A percentile compares a stretch with the other conserved stretches of the same genome.
phyloP scores from a whole-genome alignment of 208 protist genomes.

The Leptomonas seymouri region DNA sequence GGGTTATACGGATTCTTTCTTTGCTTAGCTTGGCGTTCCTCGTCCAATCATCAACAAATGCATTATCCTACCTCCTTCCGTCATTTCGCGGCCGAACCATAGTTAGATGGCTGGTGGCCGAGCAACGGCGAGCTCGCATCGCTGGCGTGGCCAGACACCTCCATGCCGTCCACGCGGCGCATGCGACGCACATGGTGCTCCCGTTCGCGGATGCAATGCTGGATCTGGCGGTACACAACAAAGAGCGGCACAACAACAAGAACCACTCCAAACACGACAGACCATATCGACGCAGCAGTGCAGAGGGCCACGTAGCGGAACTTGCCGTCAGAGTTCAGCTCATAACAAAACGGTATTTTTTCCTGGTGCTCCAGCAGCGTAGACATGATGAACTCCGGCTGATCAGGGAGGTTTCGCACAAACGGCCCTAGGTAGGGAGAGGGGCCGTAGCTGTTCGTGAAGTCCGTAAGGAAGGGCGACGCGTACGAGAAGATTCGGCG shows the following conservation, averaged over 20 bases:
- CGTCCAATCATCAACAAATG: background rate
- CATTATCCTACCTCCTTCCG: background rate
- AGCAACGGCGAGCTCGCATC: slow-evolving; percentile 24
- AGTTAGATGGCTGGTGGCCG: slow-evolving; percentile 22
- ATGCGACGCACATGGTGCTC: slow-evolving; percentile 7
- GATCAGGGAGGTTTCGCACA: slow-evolving; percentile 72
- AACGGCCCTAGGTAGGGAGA: slow-evolving; percentile 75
- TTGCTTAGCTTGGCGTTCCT: background rate
- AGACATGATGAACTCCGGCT: slow-evolving; percentile 85
- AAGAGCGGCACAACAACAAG: slow-evolving; percentile 36
- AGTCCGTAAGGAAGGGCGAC: slow-evolving; percentile 64
- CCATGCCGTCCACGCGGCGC: slow-evolving; percentile 3
- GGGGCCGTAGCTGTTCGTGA: slow-evolving; percentile 34
- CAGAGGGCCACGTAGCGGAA: slow-evolving; percentile 86
- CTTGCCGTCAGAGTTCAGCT: slow-evolving; percentile 64
- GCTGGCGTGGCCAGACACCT: background rate
- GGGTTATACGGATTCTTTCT: too few relatives aligned
- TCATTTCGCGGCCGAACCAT: slow-evolving; percentile 20
- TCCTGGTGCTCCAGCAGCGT: slow-evolving; percentile 75
- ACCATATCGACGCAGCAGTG: slow-evolving; percentile 77
- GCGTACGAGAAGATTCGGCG: slow-evolving; percentile 69
- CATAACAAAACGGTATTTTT: slow-evolving; percentile 89
- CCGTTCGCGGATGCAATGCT: slow-evolving; percentile 21
- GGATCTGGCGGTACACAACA: slow-evolving; percentile 35
- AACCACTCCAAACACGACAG: slow-evolving; percentile 38